Evolutionary conservation across 768 basidiomycete species (phyloP).

Genomic region (Fistulinella prunicolor): DNA sequence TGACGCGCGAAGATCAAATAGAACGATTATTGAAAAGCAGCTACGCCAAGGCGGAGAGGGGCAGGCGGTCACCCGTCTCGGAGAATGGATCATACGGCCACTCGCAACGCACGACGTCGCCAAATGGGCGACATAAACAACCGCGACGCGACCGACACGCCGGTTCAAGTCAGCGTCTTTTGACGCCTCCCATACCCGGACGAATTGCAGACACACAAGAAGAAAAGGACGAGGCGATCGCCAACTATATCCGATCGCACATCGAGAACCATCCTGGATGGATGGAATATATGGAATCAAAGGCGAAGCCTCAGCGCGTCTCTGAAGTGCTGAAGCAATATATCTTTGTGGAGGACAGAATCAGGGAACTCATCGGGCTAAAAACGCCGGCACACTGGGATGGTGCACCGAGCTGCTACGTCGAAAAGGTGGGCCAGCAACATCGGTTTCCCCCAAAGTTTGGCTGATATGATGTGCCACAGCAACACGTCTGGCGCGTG

Average conservation of each 20-base stretch:
- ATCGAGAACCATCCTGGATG: slow-evolving; percentile 46
- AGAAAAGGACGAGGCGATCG: slow-evolving; percentile 41
- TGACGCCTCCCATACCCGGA: slow-evolving; percentile 27
- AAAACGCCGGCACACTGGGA: slow-evolving; percentile 41
- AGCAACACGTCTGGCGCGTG: slow-evolving; percentile 51
- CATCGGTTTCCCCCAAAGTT: background rate
- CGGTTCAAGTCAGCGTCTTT: slow-evolving; percentile 2
- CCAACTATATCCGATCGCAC: slow-evolving; percentile 40
- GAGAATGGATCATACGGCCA: slow-evolving; percentile 18
- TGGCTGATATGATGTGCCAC: background rate
- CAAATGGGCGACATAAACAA: background rate
- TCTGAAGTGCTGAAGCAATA: slow-evolving; percentile 49
- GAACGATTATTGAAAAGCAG: slow-evolving; percentile 26
- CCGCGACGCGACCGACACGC: background rate
- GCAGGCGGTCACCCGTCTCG: slow-evolving; percentile 15
- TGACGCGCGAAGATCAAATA: slow-evolving; percentile 28
- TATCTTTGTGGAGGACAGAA: slow-evolving; percentile 47
- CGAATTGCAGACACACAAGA: slow-evolving; percentile 35
- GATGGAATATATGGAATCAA: slow-evolving; percentile 44
- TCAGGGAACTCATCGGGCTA: slow-evolving; percentile 44
- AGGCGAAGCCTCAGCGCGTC: slow-evolving; percentile 38
- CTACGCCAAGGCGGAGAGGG: slow-evolving; percentile 9
- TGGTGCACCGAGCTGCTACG: slow-evolving; percentile 32
- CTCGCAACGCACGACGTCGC: slow-evolving; percentile 12
- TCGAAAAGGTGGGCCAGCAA: slow-evolving; percentile 42